Evolutionary conservation across 2,329 filamentous ascomycete species (phyloP), one percentile per base, ranked within the genome.

Genomic region (Penicillium psychrosexuale): DNA sequence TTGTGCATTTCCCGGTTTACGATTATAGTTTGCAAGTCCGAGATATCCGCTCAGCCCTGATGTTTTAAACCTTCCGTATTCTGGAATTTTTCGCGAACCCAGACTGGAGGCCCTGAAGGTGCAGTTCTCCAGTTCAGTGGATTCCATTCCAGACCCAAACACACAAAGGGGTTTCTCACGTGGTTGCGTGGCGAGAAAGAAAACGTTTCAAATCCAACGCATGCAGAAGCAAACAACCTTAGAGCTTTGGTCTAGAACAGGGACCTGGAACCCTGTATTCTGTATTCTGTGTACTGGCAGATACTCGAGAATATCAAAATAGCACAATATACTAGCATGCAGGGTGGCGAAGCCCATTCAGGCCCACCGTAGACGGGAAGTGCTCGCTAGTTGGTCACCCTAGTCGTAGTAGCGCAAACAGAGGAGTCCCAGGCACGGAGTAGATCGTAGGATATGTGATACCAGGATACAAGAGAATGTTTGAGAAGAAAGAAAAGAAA

Each of bases 391-490:
- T 53, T 51, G 52, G 48, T 34, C 56, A 33, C 47, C 56, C 58
- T 59, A 60, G 57, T 61, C 50, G 48, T 47, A 45, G 47, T 62
- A 61, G 61, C 55, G 60, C 37, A 58, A 47, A 51, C 43, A 43
- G 28, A 50, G 58, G 61, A 62, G 59, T 61, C 51, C 52, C 40
- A 59, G 47, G 8, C 13, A 43, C 22, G 8, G 24, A 45, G 47
- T 50, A 33, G 47, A 50, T 50, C 47, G 31, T 19, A 28, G 33
- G 3, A 6, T 24, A 40, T 13, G 27, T 52, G 47, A 60, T 55
- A 52, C 19, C 43, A 33, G 27, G 28, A 56, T 33, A 49, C 42
- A 50, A 60, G 44, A 51, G 47, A 3, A 17, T n/a, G 15, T 28
- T 42, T 27, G 15, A 19, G 15, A 40, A n/a, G 24, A 44, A 19